phyloP scores from a whole-genome alignment of 2,329 filamentous ascomycete genomes.

The Botrytis hyacinthi region DNA sequence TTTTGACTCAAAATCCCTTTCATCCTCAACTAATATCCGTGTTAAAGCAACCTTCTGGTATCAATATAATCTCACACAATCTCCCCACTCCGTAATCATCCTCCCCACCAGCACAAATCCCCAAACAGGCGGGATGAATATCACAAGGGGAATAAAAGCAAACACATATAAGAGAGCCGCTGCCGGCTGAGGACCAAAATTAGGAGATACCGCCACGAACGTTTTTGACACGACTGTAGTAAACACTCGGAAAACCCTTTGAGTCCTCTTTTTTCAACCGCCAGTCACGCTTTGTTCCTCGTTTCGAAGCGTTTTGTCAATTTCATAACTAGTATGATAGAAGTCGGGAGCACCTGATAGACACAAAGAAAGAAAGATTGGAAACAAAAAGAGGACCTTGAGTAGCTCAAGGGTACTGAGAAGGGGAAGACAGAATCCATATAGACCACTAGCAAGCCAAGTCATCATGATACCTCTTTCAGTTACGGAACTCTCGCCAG shows the following conservation, averaged over 20 bases:
- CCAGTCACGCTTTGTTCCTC: too few relatives aligned
- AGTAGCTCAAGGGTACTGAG: conserved; percentile 1
- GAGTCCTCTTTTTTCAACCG: too few relatives aligned
- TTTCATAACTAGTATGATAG: too few relatives aligned
- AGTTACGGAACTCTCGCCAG: neutral
- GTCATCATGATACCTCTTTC: conserved; percentile 11
- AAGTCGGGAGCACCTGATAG: neutral
- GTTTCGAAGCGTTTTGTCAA: too few relatives aligned
- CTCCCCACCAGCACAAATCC: conserved; percentile 4
- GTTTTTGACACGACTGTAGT: neutral
- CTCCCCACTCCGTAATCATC: neutral
- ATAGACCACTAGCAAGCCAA: neutral
- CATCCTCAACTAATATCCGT: neutral
- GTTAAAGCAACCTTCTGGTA: neutral
- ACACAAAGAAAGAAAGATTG: neutral
- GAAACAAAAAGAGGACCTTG: neutral
- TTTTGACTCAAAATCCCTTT: neutral
- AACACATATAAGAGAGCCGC: neutral
- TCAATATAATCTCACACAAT: conserved; percentile 2
- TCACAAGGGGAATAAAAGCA: neutral
- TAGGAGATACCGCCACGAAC: neutral
- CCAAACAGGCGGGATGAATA: neutral
- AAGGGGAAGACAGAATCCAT: neutral
- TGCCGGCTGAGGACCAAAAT: too few relatives aligned
- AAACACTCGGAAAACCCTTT: too few relatives aligned